Base-by-base conservation (phyloP, 805 yeast genomes). In the Zygoascus bituminiphila region DNA sequence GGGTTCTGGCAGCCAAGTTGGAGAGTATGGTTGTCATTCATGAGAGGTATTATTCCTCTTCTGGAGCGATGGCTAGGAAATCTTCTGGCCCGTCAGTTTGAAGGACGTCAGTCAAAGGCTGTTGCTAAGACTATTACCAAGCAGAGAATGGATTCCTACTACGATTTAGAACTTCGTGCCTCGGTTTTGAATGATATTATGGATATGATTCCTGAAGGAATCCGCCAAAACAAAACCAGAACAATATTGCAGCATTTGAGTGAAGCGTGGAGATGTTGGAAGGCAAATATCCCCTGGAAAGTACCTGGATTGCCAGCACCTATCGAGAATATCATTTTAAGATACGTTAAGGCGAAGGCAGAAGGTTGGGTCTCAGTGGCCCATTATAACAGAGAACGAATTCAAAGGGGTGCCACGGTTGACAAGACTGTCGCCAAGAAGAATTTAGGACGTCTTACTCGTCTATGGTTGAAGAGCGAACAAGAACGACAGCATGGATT, bases 261-360 rank as follows among this genome's bases (percentile, higher is more conserved):
- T 61, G 98, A 93, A 64, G 98, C 98, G 0, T 93, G 99, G 99
- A 73, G 98, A 63, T 93, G 98, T 64, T 93, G 99, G 99, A 93
- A 93, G 64, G 98, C 98, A 2, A 91, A 93, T 61, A 84, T 93
- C 50, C 96, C 97, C 0, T 93, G 98, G 98, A 81, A 87, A 56
- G 98, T 93, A 14, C 95, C 96, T 1, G 98, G 98, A 0, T 71
- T 93, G 67, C 98, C 99, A 1, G 84, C 77, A 46, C 97, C 97
- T 0, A 78, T 93, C 22, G 93, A 82, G 55, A 77, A 79, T 40
- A 86, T 93, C 35, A 89, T 93, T 52, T 83, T 86, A 60, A 77
- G 96, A 41, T 93, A 93, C 59, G 82, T 93, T 44, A 83, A 88
- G 59, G 95, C 96, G 0, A 91, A 93, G 63, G 96, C 98, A 1